Base-by-base conservation (phyloP, 805 yeast species). In the Saturnispora sanitii region DNA sequence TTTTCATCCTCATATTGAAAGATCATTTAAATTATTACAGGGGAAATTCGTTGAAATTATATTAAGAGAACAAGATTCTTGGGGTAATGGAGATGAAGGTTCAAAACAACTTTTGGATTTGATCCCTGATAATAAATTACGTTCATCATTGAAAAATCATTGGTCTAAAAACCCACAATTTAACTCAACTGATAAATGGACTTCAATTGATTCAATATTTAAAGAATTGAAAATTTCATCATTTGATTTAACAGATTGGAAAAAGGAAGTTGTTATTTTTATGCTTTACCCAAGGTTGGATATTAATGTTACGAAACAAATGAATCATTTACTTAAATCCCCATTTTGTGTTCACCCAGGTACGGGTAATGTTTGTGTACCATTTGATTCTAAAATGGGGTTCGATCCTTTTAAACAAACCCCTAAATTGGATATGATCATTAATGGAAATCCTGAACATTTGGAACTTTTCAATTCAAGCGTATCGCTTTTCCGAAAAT, bases 281-380 rank as follows among this genome's bases (percentile, higher is more conserved):
- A 80, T 82, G 45, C 62, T 86, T 66, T 90, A 90, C 60, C 98
- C 98, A 33, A 73, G 95, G 53, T 68, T 92, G 46, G 98, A 92
- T 73, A 78, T 83, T 37, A 94, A 88, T 60, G 98, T 92, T 27
- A 82, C 97, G 6, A 73, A 80, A 49, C 92, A 83, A 57, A 69
- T 88, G 54, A 85, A 79, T 62, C 98, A 92, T 66, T 77, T 92
- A 62, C 71, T 92, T 52, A 92, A 92, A 57, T 83, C 96, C 1
- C 98, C 98, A 15, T 92, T 92, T 58, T 90, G 97, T 65, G 79
- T 92, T 33, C 98, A 92, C 59, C 98, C 98, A 2, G 79, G 86
- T 2, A 92, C 98, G 0, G 96, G 96, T 6, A 82, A 84, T 52
- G 83, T 92, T 3, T 92, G 97, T 73, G 95, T 92, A 6, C 96